Base-by-base conservation (phyloP, 2,329 filamentous ascomycete species). In the Monosporascus sp. region DNA sequence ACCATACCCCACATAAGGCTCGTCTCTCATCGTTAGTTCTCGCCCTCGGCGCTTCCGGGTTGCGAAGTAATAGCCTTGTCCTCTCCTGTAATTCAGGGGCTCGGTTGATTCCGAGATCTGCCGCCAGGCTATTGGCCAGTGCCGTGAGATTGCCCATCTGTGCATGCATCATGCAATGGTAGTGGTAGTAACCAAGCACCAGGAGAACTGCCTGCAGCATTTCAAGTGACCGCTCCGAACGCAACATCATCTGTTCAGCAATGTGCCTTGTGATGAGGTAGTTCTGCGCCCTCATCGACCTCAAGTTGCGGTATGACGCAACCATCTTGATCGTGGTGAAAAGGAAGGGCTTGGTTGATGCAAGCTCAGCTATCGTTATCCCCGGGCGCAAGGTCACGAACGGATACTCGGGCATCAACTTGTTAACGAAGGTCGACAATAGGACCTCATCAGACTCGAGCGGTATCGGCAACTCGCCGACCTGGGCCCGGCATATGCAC, bases 1-100 rank as follows among this genome's bases (percentile, higher is more conserved):
- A 82, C 74, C 79, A 83, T 2, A 78, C 74, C 0, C 77, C 80
- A 1, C 80, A 67, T 0, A 82, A 67, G 0, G 74, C 70, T n/a
- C 80, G 71, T 9, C 74, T 70, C 55, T 83, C 80, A 39, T 82
- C 80, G 7, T 78, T 73, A 0, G 74, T 78, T 4, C 78, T 71
- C 2, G 64, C 62, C 22, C 60, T 64, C 0, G 72, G 68, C 31
- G 68, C 60, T 17, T 70, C 68, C 0, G 73, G 73, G 22, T 72
- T 65, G 3, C 73, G 65, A 3, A 76, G 68, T 63, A 77, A 68
- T 8, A 78, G 55, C 27, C 68, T 70, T 0, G 70, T 72, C 37
- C 72, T 69, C 53, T 80, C 76, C 3, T 70, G 68, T 4, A 72
- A 50, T 1, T 65, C 70, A 0, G 76, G 72, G 3, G 67, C 64